Base-by-base conservation (phyloP, 2,329 filamentous ascomycete species). In the Exophiala viscosa region DNA sequence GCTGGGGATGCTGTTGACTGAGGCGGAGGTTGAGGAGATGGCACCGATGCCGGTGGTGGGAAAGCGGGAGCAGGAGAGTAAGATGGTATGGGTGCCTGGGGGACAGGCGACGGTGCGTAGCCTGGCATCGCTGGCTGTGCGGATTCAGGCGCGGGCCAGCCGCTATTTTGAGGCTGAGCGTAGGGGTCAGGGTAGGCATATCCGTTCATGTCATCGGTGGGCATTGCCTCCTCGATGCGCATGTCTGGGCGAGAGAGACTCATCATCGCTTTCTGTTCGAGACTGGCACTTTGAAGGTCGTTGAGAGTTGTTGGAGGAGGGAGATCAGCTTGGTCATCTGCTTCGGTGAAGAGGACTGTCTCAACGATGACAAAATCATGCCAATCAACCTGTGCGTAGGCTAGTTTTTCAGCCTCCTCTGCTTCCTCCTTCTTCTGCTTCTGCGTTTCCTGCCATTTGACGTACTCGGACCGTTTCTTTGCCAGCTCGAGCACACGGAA, bases 341-440 rank as follows among this genome's bases (percentile, higher is more conserved):
- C 81, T 62, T 96, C 91, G 53, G 84, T 90, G 70, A 99, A 99
- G 13, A 90, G 78, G 48, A 99, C 91, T 0, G 91, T 96, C 71
- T 96, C 93, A 40, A 96, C 90, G 15, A 99, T 87, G 32, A 92
- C 86, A 64, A 99, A 99, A 67, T 97, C 92, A 66, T 95, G 89
- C 93, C 93, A 99, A 70, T 99, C 93, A 58, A 99, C 93, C 63
- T 93, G 87, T 1, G 87, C 87, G 69, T 93, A 87, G 48, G 80
- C 79, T 45, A 84, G 73, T 64, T 85, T 85, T 69, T 96, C 88
- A 65, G 90, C 84, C 66, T 95, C 88, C 36, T 86, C 87, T 58
- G 91, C 84, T 65, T 95, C 90, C 65, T 95, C 90, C 66, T 91
- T 90, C 76, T 91, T 88, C 63, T 85, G 83, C 68, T 91, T 92